Conservation (phyloP, 345 rosid genomes). For the Dipteronia sinensis region DNA sequence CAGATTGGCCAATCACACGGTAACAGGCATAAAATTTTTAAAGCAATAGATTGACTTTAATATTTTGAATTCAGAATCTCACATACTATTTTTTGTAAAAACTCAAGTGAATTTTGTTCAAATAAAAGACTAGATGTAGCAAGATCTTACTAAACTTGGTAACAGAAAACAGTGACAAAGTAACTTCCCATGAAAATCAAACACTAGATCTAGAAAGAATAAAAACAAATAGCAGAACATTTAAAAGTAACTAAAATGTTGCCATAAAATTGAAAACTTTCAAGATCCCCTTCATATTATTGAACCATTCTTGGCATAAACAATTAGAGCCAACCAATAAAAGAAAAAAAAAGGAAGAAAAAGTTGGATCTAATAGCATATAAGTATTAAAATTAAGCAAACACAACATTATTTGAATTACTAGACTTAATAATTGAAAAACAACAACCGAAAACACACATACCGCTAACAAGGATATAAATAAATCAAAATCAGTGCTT, state of each 20-base stretch:
- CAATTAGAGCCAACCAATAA: neutral
- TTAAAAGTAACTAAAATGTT: neutral
- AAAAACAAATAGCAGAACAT: neutral
- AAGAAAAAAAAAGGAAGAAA: neutral
- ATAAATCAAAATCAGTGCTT: neutral
- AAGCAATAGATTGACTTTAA: too few species aligned
- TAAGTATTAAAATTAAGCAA: neutral
- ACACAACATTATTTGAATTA: neutral
- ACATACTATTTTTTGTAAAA: too few species aligned
- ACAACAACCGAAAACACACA: neutral
- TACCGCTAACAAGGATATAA: neutral
- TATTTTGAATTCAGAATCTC: too few species aligned
- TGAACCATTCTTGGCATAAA: neutral
- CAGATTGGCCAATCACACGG: too few species aligned
- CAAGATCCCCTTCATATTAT: neutral
- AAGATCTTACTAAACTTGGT: neutral
- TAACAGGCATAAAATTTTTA: too few species aligned
- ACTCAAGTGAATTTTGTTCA: too few species aligned
- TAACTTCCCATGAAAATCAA: neutral
- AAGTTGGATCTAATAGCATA: neutral
- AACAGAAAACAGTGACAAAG: neutral
- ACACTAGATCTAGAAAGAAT: neutral
- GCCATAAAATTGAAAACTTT: neutral
- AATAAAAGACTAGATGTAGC: too few species aligned
- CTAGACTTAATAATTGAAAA: neutral